Percentiles rank a stretch among this genome's conserved stretches.
phyloP scores from a whole-genome alignment of 1,284 basidiomycete genomes.

The Ganoderma multipileum region DNA sequence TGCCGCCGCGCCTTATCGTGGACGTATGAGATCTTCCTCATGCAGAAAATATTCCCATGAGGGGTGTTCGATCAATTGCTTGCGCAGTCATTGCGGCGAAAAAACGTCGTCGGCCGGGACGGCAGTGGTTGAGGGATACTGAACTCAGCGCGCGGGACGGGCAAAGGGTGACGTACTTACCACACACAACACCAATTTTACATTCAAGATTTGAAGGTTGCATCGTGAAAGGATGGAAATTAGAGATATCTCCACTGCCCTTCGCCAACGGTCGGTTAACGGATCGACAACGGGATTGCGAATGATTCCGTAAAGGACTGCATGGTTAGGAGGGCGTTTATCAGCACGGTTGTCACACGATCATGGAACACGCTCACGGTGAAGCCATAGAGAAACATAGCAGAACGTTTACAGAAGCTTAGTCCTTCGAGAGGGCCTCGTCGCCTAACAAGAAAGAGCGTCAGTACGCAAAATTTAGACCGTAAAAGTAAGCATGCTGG shows the following conservation, averaged over 20 bases:
- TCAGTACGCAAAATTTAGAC: neutral
- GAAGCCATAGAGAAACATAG: neutral
- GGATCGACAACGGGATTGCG: neutral
- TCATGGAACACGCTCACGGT: neutral
- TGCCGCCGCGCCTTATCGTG: neutral
- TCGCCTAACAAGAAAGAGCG: neutral
- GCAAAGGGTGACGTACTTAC: neutral
- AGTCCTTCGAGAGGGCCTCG: neutral
- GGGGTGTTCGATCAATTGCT: neutral
- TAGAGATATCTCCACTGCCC: neutral
- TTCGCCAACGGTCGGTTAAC: neutral
- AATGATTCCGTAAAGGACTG: conserved; percentile 4
- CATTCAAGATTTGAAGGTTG: neutral
- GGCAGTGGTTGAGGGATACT: neutral
- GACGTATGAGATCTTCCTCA: neutral
- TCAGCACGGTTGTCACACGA: neutral
- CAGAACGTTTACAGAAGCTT: neutral
- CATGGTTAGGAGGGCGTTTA: conserved; percentile 5
- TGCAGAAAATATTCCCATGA: neutral
- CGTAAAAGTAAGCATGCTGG: neutral
- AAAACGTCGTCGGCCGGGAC: neutral
- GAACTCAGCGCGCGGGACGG: neutral
- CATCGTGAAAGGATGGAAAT: neutral
- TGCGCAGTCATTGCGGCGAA: neutral
- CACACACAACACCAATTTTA: neutral